phyloP scores from a whole-genome alignment of 768 basidiomycete genomes.

The Suillus alpinus region DNA sequence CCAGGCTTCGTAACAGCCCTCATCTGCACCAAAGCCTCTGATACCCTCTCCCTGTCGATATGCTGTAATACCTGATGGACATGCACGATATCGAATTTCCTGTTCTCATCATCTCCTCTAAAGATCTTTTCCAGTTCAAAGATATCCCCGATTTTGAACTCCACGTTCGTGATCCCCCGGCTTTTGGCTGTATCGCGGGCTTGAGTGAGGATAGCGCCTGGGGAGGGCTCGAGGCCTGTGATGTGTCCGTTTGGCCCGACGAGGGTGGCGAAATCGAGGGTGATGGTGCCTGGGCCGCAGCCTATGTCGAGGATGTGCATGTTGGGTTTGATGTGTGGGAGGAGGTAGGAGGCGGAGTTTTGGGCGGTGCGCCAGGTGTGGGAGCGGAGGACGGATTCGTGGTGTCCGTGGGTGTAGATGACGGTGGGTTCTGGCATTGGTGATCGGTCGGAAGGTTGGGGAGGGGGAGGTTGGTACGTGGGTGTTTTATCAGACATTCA shows the following conservation, averaged over 20 bases:
- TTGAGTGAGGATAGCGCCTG: slow-evolving; percentile 30
- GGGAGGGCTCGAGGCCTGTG: slow-evolving; percentile 39
- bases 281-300: slow-evolving; percentile 53
- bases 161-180: slow-evolving; percentile 34
- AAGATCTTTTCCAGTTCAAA: slow-evolving; percentile 37
- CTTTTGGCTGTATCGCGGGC: slow-evolving; percentile 30
- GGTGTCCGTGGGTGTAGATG: slow-evolving; percentile 26
- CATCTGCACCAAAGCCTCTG: slow-evolving; percentile 45
- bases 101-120: slow-evolving; percentile 1
- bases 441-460: not conserved
- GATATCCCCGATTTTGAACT: slow-evolving; percentile 39
- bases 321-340: slow-evolving; percentile 33
- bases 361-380: slow-evolving; percentile 38
- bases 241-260: slow-evolving; percentile 39
- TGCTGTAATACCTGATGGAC: slow-evolving; percentile 51
- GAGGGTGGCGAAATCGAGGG: slow-evolving; percentile 38
- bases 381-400: slow-evolving; percentile 32
- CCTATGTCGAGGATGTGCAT: slow-evolving; percentile 49
- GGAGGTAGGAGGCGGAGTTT: slow-evolving; percentile 41
- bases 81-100: slow-evolving; percentile 47
- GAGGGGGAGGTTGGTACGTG: not conserved
- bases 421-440: slow-evolving; percentile 6
- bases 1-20: slow-evolving; percentile 42
- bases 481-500: not conserved
- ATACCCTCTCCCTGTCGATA: slow-evolving; percentile 34